A percentile compares a stretch with the other conserved stretches of the same genome.
These are phyloP conservation scores for Ploettnerulaceae sp. DNA, from an alignment of 2,329 filamentous ascomycete species.

Conservation along the genomic window DNA sequence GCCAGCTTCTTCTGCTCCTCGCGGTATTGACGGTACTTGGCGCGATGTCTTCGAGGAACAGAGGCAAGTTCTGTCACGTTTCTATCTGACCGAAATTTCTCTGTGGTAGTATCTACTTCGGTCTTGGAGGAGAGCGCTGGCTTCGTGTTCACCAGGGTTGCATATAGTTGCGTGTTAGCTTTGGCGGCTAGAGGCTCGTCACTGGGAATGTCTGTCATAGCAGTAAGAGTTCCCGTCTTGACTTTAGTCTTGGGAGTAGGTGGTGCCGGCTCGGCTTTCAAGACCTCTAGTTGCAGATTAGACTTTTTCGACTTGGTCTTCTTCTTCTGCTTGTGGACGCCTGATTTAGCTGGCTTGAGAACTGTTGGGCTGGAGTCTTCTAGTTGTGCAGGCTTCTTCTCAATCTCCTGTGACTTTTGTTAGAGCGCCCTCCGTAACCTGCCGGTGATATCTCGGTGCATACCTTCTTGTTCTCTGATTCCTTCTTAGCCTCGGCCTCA, in stretches of 20 bases:
- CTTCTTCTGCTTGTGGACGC: slow-evolving; percentile 4
- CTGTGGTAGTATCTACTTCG: neutral
- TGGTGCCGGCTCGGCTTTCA: too few relatives aligned
- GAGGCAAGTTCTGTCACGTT: neutral
- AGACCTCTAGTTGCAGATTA: neutral
- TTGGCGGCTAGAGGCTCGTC: too few relatives aligned
- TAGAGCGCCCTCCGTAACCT: neutral
- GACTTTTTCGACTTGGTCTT: neutral
- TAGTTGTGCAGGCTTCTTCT: neutral
- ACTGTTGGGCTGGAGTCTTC: neutral
- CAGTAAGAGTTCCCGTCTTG: too few relatives aligned
- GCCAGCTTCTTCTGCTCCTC: neutral
- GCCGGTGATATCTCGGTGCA: neutral
- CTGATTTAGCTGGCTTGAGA: slow-evolving; percentile 1
- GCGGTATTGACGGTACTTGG: neutral
- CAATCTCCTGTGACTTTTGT: neutral
- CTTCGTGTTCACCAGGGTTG: neutral
- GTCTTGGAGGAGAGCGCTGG: neutral
- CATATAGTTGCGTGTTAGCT: too few relatives aligned
- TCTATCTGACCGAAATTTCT: neutral
- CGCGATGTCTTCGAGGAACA: neutral
- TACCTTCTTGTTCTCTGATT: neutral
- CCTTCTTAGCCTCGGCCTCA: slow-evolving; percentile 3
- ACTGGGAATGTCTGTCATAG: too few relatives aligned
- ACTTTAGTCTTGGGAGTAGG: too few relatives aligned